Conservation (phyloP, 805 yeast species). For the Saccharomyces cerevisiae region DNA sequence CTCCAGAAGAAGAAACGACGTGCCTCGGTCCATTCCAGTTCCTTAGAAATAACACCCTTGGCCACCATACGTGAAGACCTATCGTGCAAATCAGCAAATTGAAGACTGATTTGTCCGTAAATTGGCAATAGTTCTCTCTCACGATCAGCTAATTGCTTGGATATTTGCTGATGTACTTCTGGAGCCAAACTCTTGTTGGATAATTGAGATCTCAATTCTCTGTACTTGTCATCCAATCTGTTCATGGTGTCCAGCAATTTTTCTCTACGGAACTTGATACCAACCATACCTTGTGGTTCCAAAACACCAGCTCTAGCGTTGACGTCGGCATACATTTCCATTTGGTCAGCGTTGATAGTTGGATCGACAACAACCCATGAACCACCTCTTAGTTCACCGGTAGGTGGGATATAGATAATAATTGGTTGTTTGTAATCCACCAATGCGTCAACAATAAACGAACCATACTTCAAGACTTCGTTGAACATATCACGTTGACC, state of each 20-base stretch:
- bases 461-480: conserved; percentile 94
- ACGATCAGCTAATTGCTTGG: conserved; percentile 64
- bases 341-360: conserved; percentile 89
- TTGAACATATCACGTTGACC: conserved; percentile 99
- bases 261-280: conserved; percentile 93
- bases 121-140: conserved; percentile 77
- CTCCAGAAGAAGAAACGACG: conserved; percentile 99
- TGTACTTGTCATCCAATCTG: conserved; percentile 74
- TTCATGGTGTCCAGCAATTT: conserved; percentile 85
- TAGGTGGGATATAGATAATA: conserved; percentile 94
- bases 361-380: conserved; percentile 99
- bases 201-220: conserved; percentile 54
- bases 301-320: conserved; percentile 95
- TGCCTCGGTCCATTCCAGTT: conserved; percentile 75
- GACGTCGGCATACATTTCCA: conserved; percentile 98
- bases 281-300: conserved; percentile 99
- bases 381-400: conserved; percentile 98
- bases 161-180: conserved; percentile 58
- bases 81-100: conserved; percentile 96
- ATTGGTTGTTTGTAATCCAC: conserved; percentile 95
- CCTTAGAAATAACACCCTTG: conserved; percentile 82
- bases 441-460: conserved; percentile 93
- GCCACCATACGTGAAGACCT: conserved; percentile 96
- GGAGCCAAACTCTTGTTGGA: conserved; percentile 44
- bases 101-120: conserved; percentile 86